Conservation (phyloP, 768 basidiomycete genomes). For the Auricularia sp. region DNA sequence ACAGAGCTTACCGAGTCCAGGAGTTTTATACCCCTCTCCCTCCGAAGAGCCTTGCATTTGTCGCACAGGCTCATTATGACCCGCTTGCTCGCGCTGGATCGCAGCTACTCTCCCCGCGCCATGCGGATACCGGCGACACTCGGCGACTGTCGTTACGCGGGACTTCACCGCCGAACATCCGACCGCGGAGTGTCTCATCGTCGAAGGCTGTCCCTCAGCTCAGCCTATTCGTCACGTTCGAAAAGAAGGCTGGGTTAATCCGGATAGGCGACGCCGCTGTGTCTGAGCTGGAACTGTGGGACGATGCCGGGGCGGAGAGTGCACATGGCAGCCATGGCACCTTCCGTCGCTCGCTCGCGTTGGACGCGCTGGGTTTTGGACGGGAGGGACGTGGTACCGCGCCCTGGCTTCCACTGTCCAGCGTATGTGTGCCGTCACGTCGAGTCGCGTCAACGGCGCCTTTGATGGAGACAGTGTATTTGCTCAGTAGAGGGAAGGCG, state of each 20-base stretch:
- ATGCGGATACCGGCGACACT: conserved; percentile 1
- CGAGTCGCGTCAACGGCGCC: conserved; percentile 11
- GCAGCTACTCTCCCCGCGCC: not conserved
- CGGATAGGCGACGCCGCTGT: conserved; percentile 73
- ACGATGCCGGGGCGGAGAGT: conserved; percentile 12
- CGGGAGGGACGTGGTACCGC: conserved; percentile 27
- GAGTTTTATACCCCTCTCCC: conserved; percentile 75
- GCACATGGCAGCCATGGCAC: not conserved
- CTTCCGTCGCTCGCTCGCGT: conserved; percentile 31
- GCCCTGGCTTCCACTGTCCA: conserved; percentile 41
- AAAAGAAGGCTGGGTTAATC: conserved; percentile 81
- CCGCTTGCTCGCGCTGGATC: not conserved
- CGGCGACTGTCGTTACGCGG: conserved; percentile 9
- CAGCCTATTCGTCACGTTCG: conserved; percentile 73
- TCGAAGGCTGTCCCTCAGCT: conserved; percentile 34
- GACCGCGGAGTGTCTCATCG: not conserved
- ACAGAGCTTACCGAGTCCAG: conserved; percentile 27
- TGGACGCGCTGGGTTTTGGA: conserved; percentile 32
- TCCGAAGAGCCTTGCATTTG: conserved; percentile 58
- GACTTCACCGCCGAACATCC: not conserved
- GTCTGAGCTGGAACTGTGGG: conserved; percentile 61
- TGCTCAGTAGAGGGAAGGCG: conserved; percentile 59
- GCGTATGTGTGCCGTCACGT: conserved; percentile 38
- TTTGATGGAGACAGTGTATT: conserved; percentile 36
- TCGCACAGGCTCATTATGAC: conserved; percentile 20